Conservation (phyloP, 331 rosid genomes). For the Quercus tomentella region DNA sequence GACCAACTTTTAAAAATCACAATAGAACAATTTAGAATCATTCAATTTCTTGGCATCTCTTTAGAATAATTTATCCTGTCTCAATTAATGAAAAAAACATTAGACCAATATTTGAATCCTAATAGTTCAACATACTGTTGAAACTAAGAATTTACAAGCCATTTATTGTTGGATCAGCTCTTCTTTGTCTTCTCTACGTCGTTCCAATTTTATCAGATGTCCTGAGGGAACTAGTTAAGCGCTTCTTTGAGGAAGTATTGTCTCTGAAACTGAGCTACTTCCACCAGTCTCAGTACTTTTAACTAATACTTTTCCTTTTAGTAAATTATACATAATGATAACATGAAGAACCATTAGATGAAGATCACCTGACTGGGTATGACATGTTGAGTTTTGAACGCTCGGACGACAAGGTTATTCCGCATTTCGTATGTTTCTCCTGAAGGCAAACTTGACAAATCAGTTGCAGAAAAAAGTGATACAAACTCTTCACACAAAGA, state of each 20-base stretch:
- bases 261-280: neutral
- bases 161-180: neutral
- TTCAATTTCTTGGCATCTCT: neutral
- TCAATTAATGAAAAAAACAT: neutral
- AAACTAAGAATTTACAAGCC: neutral
- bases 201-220: no score
- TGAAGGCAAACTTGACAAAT: constrained; percentile 38
- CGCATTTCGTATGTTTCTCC: constrained; percentile 94
- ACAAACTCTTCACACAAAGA: constrained; percentile 6
- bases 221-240: neutral
- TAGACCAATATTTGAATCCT: neutral
- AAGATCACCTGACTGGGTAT: constrained; percentile 90
- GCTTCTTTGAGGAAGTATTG: neutral
- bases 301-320: neutral
- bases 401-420: constrained; percentile 85
- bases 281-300: neutral
- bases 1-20: neutral
- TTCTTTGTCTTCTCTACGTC: neutral
- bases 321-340: neutral
- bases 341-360: neutral
- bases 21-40: neutral
- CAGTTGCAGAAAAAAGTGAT: constrained; percentile 17
- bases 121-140: neutral
- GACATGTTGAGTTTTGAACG: constrained; percentile 84
- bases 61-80: neutral